Evolutionary conservation across 2,329 filamentous ascomycete species (phyloP), one percentile per base, ranked within the genome.

Genomic region (Fusarium acutatum): DNA sequence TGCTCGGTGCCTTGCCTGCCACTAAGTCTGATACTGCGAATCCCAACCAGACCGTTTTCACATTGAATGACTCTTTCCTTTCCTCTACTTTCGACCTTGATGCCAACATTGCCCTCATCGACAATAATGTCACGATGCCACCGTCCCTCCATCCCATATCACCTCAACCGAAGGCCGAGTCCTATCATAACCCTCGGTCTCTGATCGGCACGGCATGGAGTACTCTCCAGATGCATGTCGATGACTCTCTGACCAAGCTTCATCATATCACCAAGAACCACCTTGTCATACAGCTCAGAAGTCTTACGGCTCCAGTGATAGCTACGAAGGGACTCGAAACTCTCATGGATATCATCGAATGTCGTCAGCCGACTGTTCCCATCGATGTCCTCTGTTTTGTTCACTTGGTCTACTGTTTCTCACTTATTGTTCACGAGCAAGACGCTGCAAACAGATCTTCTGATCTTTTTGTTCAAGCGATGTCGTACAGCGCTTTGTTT

Each of bases 381-480:
- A 73, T 86, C 34, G 82, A 86, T 34, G 82, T 84, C 6, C 74
- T 89, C 4, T 89, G 86, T 75, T 86, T 89, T 67, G 76, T 88
- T 37, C 87, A 89, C 62, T 70, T 89, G 26, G 80, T 86, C 30
- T 88, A 88, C 70, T 85, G 86, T 18, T 82, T 89, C 41, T 87
- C 84, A 8, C 72, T 88, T 15, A 81, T 86, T 20, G 75, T 87
- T 10, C 82, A 87, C 60, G 84, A 84, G 73, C 81, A 84, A 57
- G 82, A 84, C 35, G 79, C 83, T 10, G 54, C 75, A 17, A 66
- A 64, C 13, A 82, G 81, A 54, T 83, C 81, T 30, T 79, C 77
- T 22, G 77, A 82, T 22, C 79, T 89, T 13, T 89, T 88, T 71
- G 74, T 78, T 4, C 87, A 88, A 74, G 84, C 85, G 13, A 74